phyloP scores from a whole-genome alignment of 805 yeast species.

The Pichia exigua region DNA sequence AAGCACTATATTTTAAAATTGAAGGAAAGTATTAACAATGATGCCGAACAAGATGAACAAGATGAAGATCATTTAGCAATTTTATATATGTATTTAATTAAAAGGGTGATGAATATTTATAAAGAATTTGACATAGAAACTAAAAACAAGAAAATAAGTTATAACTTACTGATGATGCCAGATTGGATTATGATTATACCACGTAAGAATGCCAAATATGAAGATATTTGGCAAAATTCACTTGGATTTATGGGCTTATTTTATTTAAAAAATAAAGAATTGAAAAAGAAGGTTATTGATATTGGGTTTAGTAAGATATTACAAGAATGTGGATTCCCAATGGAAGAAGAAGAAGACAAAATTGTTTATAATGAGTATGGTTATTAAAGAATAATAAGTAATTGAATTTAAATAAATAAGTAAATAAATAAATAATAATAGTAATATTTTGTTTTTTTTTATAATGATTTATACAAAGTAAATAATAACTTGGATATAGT shows the following conservation, averaged over 20 bases:
- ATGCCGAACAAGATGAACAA: conserved; percentile 26
- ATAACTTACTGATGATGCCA: conserved; percentile 74
- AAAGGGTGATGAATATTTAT: conserved; percentile 59
- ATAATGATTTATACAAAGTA: background rate
- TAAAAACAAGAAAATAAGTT: conserved; percentile 43
- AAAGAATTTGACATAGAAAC: conserved; percentile 39
- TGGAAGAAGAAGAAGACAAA: conserved; percentile 38
- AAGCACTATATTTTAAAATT: conserved; percentile 78
- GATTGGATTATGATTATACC: conserved; percentile 87
- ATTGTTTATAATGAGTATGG: conserved; percentile 55
- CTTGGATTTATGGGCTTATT: conserved; percentile 75
- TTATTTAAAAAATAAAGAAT: conserved; percentile 60
- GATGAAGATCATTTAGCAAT: conserved; percentile 53
- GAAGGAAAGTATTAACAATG: conserved; percentile 29
- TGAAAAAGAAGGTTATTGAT: conserved; percentile 37
- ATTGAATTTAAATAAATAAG: background rate
- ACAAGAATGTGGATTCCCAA: conserved; percentile 58
- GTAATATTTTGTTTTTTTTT: background rate
- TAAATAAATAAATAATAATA: background rate
- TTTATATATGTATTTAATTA: conserved; percentile 64
- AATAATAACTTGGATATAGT: background rate
- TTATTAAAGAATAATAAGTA: conserved; percentile 31
- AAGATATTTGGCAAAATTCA: conserved; percentile 62
- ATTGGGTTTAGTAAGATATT: conserved; percentile 49
- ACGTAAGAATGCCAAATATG: conserved; percentile 49